These are phyloP conservation scores for Datisca glomerata DNA, from an alignment of 306 rosid species.

Conservation along the genomic window DNA sequence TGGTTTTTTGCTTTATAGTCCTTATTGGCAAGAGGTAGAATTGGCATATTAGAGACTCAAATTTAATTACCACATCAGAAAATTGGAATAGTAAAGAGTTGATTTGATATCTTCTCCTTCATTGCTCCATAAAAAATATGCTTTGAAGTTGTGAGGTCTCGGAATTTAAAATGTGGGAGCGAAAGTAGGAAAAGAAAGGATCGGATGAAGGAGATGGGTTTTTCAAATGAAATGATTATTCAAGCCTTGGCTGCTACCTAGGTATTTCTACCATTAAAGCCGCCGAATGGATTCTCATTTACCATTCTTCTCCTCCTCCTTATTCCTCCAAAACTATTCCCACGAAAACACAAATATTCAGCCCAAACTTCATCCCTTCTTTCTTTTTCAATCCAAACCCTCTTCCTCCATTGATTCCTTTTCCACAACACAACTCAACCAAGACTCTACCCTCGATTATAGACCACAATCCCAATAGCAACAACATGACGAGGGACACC, in stretches of 20 bases:
- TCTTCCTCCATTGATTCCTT: conserved; percentile 81
- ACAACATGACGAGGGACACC: too few species aligned
- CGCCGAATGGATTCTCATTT: conserved; percentile 77
- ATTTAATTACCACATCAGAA: too few species aligned
- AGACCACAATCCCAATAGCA: conserved; percentile 8
- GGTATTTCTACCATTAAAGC: conserved; percentile 68
- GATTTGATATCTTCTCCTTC: too few species aligned
- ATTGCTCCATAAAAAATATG: too few species aligned
- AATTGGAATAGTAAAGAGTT: too few species aligned
- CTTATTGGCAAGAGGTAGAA: too few species aligned
- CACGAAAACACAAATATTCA: too few species aligned
- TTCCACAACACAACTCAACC: conserved; percentile 1
- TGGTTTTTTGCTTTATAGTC: too few species aligned
- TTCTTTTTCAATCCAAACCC: conserved; percentile 1
- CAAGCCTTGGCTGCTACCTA: conserved; percentile 77
- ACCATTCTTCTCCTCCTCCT: conserved; percentile 17
- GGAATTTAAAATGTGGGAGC: too few species aligned
- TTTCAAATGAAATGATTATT: conserved; percentile 51
- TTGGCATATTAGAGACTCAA: too few species aligned
- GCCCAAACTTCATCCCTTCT: conserved; percentile 2
- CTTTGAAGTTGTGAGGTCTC: too few species aligned
- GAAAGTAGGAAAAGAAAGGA: background rate
- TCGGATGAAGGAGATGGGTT: conserved; percentile 66
- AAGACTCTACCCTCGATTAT: background rate
- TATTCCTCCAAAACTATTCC: too few species aligned